A percentile compares a stretch with the other conserved stretches of the same genome.
Conservation (phyloP, 805 yeast genomes). For the Candida tammaniensis region DNA sequence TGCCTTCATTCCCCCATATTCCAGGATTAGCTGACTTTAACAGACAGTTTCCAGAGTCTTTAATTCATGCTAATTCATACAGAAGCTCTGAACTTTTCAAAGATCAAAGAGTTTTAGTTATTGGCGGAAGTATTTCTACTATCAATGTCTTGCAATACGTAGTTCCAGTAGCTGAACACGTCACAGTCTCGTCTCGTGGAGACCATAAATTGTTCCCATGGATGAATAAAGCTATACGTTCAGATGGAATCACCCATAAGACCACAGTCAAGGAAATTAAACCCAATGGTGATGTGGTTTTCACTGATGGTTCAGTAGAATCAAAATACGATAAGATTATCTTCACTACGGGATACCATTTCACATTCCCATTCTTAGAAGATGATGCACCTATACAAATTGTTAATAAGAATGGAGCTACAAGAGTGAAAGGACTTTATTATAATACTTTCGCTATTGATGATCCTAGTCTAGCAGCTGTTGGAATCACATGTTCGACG, state of each 20-base stretch:
- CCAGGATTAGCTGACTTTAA: constrained; percentile 52
- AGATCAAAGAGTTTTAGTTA: constrained; percentile 39
- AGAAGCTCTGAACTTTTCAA: constrained; percentile 44
- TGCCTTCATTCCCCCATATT: constrained; percentile 58
- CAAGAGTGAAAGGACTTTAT: constrained; percentile 38
- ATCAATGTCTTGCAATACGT: constrained; percentile 44
- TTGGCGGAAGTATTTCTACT: constrained; percentile 44
- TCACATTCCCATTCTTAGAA: constrained; percentile 41
- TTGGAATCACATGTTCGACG: constrained; percentile 41
- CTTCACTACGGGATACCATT: constrained; percentile 52
- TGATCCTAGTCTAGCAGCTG: constrained; percentile 43
- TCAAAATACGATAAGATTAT: constrained; percentile 36
- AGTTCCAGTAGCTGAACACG: constrained; percentile 22
- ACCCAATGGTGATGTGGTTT: constrained; percentile 22
- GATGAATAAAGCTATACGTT: constrained; percentile 36
- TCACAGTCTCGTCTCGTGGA: constrained; percentile 26
- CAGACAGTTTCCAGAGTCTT: constrained; percentile 40
- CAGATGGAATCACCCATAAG: constrained; percentile 29
- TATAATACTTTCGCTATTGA: constrained; percentile 35
- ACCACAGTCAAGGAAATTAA: constrained; percentile 23
- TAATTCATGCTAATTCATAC: constrained; percentile 58
- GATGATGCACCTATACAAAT: constrained; percentile 10
- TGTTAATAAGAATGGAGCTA: constrained; percentile 22
- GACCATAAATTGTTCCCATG: constrained; percentile 28
- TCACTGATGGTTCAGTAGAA: constrained; percentile 25